These are phyloP conservation scores for Ustilago esculenta DNA, from an alignment of 1,284 basidiomycete species.

Conservation along the genomic window DNA sequence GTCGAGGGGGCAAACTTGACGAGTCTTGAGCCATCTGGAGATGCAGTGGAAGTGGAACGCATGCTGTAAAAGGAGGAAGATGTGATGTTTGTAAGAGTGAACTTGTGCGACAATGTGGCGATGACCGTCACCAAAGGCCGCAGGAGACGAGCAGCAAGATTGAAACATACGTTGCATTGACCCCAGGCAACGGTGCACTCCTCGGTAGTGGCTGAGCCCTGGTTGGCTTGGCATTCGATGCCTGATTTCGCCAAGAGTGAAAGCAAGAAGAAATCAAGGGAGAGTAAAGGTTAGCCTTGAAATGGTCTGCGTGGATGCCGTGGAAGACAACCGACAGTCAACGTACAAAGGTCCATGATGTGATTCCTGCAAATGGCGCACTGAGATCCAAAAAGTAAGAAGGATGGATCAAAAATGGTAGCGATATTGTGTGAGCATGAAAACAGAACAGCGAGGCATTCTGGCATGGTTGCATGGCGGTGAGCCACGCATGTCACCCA, in stretches of 20 bases:
- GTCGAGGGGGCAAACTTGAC: constrained; percentile 97
- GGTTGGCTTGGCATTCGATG: constrained; percentile 99
- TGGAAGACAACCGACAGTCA: too few species aligned
- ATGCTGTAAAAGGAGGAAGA: constrained; percentile 74
- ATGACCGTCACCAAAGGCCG: too few species aligned
- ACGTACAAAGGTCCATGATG: constrained; percentile 67
- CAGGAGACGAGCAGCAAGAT: too few species aligned
- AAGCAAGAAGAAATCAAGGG: too few species aligned
- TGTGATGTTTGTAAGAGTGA: too few species aligned
- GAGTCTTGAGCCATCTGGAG: constrained; percentile 98
- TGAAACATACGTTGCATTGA: constrained; percentile 91
- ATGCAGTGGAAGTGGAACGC: constrained; percentile 99
- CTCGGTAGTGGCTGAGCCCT: constrained; percentile 92
- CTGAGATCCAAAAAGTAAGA: constrained; percentile 19
- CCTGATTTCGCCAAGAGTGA: constrained; percentile 72
- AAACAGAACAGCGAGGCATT: background rate
- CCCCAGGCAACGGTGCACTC: constrained; percentile 99
- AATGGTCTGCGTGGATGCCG: too few species aligned
- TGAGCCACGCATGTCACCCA: too few species aligned
- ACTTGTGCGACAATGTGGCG: too few species aligned
- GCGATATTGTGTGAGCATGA: constrained; percentile 1
- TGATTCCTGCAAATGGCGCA: constrained; percentile 67
- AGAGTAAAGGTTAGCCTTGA: too few species aligned
- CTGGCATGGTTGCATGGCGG: background rate
- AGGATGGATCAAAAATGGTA: background rate